These are phyloP conservation scores for Poterioochromonas sp. DNA, from an alignment of 352 stramenopile genomes.

Conservation along the genomic window DNA sequence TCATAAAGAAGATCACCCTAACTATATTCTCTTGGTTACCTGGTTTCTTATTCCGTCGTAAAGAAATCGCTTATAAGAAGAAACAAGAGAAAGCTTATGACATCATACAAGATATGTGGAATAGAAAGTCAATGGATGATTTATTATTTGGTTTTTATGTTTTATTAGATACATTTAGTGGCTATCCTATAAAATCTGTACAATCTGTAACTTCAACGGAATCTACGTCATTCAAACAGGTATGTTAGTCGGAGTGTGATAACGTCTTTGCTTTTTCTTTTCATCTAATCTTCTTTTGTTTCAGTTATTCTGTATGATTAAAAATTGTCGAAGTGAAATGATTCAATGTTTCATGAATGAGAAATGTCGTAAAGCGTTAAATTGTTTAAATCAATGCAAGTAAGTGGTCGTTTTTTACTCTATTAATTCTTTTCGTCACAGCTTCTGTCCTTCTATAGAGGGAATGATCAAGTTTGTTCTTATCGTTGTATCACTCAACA, in stretches of 20 bases:
- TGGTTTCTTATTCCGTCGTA: no score
- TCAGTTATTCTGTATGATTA: slow-evolving; percentile 44
- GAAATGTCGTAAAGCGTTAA: slow-evolving; percentile 42
- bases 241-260: no score
- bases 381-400: slow-evolving; percentile 43
- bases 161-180: background rate
- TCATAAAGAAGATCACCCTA: background rate
- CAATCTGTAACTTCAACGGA: background rate
- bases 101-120: slow-evolving; percentile 22
- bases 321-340: slow-evolving; percentile 43
- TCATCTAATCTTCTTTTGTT: no score
- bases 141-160: slow-evolving; percentile 33
- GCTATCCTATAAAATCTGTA: slow-evolving; percentile 1
- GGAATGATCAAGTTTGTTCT: slow-evolving; percentile 42
- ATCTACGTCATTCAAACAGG: slow-evolving; percentile 8
- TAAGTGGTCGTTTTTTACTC: slow-evolving; percentile 5
- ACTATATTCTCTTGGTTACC: no score
- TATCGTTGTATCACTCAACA: slow-evolving; percentile 49
- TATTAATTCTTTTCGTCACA: background rate
- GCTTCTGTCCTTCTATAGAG: background rate
- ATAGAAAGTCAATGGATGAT: slow-evolving; percentile 16
- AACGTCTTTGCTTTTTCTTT: no score
- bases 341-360: slow-evolving; percentile 43
- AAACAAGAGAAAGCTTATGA: slow-evolving; percentile 1
- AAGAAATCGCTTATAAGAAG: no score